phyloP scores from a whole-genome alignment of 2,329 filamentous ascomycete genomes.

The Botrytis tulipae region DNA sequence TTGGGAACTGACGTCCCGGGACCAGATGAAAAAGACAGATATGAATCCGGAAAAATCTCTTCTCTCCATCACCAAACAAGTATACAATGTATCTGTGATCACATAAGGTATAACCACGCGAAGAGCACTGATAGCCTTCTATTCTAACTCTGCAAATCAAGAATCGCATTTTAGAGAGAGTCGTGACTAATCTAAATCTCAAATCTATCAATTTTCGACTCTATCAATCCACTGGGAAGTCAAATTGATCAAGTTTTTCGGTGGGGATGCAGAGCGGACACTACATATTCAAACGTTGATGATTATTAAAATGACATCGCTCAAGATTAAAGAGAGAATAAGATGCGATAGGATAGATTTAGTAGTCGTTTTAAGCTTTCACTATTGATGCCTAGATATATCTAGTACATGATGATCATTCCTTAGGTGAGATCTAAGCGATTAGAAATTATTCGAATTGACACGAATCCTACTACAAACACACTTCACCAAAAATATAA shows the following conservation, averaged over 20 bases:
- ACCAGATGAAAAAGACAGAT: too few species aligned
- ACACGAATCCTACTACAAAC: neutral
- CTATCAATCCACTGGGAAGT: neutral
- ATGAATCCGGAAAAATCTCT: too few species aligned
- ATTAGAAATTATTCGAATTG: neutral
- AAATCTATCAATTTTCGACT: rapidly evolving
- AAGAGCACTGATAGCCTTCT: too few species aligned
- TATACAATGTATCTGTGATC: too few species aligned
- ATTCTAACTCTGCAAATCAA: too few species aligned
- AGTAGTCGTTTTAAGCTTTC: neutral
- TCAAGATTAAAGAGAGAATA: neutral
- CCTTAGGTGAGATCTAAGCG: neutral
- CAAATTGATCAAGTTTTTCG: neutral
- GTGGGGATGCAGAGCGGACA: neutral
- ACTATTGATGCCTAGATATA: neutral
- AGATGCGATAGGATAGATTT: neutral
- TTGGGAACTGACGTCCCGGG: too few species aligned
- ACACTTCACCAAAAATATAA: neutral
- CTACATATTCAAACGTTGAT: rapidly evolving
- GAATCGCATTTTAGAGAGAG: neutral
- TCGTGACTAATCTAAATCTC: neutral
- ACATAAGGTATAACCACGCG: too few species aligned
- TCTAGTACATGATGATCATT: neutral
- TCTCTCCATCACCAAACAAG: too few species aligned
- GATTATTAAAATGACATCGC: neutral